Base-by-base conservation (phyloP, 2,329 filamentous ascomycete genomes). In the Pseudogymnoascus sp. region DNA sequence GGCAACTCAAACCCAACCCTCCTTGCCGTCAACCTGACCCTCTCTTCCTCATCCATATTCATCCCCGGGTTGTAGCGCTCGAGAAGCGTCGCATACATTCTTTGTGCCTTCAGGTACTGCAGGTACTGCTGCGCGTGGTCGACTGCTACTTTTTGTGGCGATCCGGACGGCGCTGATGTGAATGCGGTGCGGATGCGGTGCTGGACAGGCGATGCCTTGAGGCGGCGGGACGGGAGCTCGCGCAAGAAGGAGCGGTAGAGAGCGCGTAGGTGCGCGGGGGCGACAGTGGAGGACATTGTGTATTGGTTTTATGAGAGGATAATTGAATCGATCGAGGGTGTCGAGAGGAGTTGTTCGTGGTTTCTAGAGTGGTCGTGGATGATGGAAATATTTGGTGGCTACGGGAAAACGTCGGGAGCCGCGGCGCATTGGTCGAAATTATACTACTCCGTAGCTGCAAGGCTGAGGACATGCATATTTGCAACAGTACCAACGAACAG, bases 51-150 rank as follows among this genome's bases (percentile, higher is more conserved):
- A 68, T 89, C 86, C 88, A 96, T 90, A 68, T 85, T 84, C 86
- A 96, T 91, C 17, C 93, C 92, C 0, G 92, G 92, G 75, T 97
- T 97, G 77, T 99, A 97, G 70, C 93, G 83, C 77, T 97, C 93
- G 38, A 97, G 75, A 47, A 97, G 78, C 15, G 85, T 87, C 26
- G 85, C 83, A 75, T 97, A 97, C 73, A 85, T 84, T 62, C 93
- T 82, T 79, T 99, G 95, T n/a, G 93, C 88, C 69, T 85, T 85
- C 19, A 95, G 82, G 74, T 96, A 97, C 64, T 86, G 83, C 26
- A 92, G 77, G 68, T 91, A 86, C 75, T 97, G 91, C 67, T 91
- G 85, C n/a, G 86, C 88, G 68, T 90, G 78, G 61, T 80, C 68
- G 21, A 70, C 65, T 26, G 59, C 59, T 1, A 61, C 15, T n/a